Conservation (phyloP, 1,139 yeast species). For the Saccharomyces hybrid region DNA sequence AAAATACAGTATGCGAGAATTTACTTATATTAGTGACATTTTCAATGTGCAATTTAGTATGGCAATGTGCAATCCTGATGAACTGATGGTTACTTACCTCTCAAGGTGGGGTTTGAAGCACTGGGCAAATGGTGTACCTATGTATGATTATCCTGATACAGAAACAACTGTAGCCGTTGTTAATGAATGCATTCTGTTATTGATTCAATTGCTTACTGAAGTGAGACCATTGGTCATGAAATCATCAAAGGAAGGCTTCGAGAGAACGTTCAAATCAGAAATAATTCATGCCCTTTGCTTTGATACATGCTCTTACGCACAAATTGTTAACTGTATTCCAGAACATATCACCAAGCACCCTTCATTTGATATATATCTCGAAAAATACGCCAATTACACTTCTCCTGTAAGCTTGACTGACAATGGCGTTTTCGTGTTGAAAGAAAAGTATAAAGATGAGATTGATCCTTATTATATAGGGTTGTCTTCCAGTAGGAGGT, state of each 20-base stretch:
- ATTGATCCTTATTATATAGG: slow-evolving; percentile 82
- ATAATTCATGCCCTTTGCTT: slow-evolving; percentile 75
- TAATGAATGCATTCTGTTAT: slow-evolving; percentile 69
- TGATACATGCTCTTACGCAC: slow-evolving; percentile 64
- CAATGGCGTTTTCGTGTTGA: slow-evolving; percentile 61
- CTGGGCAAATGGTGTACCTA: slow-evolving; percentile 43
- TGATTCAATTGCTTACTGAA: slow-evolving; percentile 66
- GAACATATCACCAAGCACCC: slow-evolving; percentile 70
- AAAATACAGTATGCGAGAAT: slow-evolving; percentile 75
- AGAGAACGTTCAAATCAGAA: slow-evolving; percentile 53
- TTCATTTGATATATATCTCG: slow-evolving; percentile 60
- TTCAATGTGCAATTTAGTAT: slow-evolving; percentile 64
- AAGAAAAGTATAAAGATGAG: slow-evolving; percentile 45
- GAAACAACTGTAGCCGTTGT: slow-evolving; percentile 51
- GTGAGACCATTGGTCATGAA: slow-evolving; percentile 50
- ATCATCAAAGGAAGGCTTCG: slow-evolving; percentile 45
- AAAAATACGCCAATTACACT: slow-evolving; percentile 51
- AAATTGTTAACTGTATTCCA: slow-evolving; percentile 61
- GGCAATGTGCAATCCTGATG: slow-evolving; percentile 49
- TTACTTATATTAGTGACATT: slow-evolving; percentile 71
- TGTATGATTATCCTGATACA: slow-evolving; percentile 37
- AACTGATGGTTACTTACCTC: slow-evolving; percentile 52
- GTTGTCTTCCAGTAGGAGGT: slow-evolving; percentile 69
- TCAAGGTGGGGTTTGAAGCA: slow-evolving; percentile 58
- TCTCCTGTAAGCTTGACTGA: slow-evolving; percentile 62